Evolutionary conservation across 495 filamentous ascomycete genomes (phyloP).

Genomic region (Hypomontagnella submonticulosa): DNA sequence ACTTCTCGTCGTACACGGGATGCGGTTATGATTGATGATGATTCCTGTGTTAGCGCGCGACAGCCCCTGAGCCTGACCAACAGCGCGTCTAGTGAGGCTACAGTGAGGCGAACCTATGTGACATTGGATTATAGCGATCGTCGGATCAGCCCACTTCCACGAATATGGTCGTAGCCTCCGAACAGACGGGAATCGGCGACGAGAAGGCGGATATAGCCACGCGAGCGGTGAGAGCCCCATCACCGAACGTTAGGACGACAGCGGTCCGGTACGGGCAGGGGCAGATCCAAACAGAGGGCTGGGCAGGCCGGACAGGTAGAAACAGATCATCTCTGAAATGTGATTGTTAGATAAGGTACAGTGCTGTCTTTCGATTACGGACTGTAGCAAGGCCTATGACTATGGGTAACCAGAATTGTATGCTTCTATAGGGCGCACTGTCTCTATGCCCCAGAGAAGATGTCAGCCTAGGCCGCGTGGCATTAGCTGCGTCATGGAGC

Average conservation of each 20-base stretch:
- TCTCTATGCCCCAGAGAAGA: too few relatives aligned
- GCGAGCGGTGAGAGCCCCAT: conserved; percentile 7
- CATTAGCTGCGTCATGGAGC: too few relatives aligned
- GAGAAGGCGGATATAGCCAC: conserved; percentile 6
- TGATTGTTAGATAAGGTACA: too few relatives aligned
- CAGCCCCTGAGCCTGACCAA: conserved; percentile 8
- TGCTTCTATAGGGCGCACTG: too few relatives aligned
- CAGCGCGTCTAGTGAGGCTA: conserved; percentile 32
- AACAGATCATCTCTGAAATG: too few relatives aligned
- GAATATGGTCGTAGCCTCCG: conserved; percentile 15
- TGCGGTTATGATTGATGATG: conserved; percentile 27
- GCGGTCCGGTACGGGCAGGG: not conserved
- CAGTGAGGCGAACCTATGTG: conserved; percentile 14
- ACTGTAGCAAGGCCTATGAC: too few relatives aligned
- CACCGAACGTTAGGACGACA: conserved; percentile 2
- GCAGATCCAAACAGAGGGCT: not conserved
- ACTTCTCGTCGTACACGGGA: conserved; percentile 7
- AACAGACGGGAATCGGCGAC: conserved; percentile 23
- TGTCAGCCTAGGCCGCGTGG: too few relatives aligned
- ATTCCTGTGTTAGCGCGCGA: conserved; percentile 29
- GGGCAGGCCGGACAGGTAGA: too few relatives aligned
- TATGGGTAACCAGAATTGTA: too few relatives aligned
- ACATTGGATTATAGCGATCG: conserved; percentile 31
- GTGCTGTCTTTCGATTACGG: too few relatives aligned
- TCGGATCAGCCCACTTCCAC: conserved; percentile 20